A percentile compares a stretch with the other conserved stretches of the same genome.
Evolutionary conservation across 1,284 basidiomycete species (phyloP).

Genomic region (Psilocybe mexicana): DNA sequence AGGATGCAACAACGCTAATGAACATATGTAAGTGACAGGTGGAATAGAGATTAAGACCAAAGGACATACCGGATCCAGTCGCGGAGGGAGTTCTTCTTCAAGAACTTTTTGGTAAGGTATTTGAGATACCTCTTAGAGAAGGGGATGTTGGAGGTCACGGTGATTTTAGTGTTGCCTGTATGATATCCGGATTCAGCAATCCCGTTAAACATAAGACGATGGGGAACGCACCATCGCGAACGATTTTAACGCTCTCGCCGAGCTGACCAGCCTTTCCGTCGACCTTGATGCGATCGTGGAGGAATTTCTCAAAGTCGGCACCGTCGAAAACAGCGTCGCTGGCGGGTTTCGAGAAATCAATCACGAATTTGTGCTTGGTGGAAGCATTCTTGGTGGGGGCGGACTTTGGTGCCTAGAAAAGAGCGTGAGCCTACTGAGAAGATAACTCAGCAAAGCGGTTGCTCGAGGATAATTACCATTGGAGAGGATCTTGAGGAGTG

Average conservation of each 20-base stretch:
- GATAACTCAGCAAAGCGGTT: slow-evolving; percentile 17
- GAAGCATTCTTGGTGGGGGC: slow-evolving; percentile 68
- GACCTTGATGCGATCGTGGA: slow-evolving; percentile 34
- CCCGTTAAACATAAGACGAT: background rate
- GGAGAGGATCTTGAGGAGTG: slow-evolving; percentile 20
- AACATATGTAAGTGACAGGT: background rate
- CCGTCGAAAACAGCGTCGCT: slow-evolving; percentile 28
- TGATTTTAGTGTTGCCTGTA: slow-evolving; percentile 73
- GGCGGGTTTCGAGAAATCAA: slow-evolving; percentile 90
- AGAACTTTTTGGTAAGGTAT: slow-evolving; percentile 95
- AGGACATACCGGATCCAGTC: slow-evolving; percentile 80
- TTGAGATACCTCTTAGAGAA: slow-evolving; percentile 94
- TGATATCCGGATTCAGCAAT: background rate
- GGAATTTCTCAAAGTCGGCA: slow-evolving; percentile 36
- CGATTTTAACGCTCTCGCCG: slow-evolving; percentile 82
- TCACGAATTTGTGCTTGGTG: slow-evolving; percentile 87
- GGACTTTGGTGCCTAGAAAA: slow-evolving; percentile 48
- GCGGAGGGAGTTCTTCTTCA: slow-evolving; percentile 87
- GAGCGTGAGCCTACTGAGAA: slow-evolving; percentile 14
- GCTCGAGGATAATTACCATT: slow-evolving; percentile 12
- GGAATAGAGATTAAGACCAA: background rate
- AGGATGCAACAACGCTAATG: slow-evolving; percentile 80
- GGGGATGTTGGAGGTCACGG: slow-evolving; percentile 78
- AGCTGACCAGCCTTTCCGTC: slow-evolving; percentile 81
- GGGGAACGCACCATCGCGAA: slow-evolving; percentile 70